Base-by-base conservation (phyloP, 2,329 filamentous ascomycete species). In the Aspergillus cejpii region DNA sequence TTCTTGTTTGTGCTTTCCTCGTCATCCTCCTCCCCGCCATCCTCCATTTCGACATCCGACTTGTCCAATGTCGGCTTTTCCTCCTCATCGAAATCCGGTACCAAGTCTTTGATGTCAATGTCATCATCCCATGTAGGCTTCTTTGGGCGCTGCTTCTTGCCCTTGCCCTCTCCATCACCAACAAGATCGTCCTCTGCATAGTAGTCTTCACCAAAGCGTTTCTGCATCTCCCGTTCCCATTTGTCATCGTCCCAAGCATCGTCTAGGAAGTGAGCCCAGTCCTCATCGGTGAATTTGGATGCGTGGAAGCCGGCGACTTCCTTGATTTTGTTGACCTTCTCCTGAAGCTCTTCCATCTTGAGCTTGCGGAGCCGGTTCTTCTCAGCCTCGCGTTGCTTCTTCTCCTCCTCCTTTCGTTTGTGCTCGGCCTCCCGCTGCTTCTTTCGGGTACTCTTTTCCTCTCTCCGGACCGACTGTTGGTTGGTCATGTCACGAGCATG, bases 81-180 rank as follows among this genome's bases (percentile, higher is more conserved):
- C 20, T 87, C 84, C n/a, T 87, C 85, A 15, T 87, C 80, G 61
- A 94, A 95, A 49, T 94, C 87, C 1, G 88, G 89, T 21, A 95
- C 73, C 40, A 96, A 76, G 64, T 95, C 91, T 49, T 85, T 88
- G 71, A 98, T 97, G 62, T 97, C 90, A 57, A 98, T 96, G 63
- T 98, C 92, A 60, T 97, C 89, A 58, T 96, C 87, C 85, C 91
- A 98, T 51, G 81, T 86, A 7, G 87, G 88, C 70, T 94, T 94
- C 75, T 87, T 88, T 7, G 78, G 69, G 52, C 75, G 83, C 54
- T 80, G 81, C 61, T 79, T 81, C 63, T 79, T 81, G 21, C 43
- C 41, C 44, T 39, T 61, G 45, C 38, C 48, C 54, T 59, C 63
- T 14, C 69, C 68, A 31, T 71, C 77, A n/a, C 63, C 71, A 6